phyloP scores from a whole-genome alignment of 805 yeast genomes.

The Priceomyces melissophilus region DNA sequence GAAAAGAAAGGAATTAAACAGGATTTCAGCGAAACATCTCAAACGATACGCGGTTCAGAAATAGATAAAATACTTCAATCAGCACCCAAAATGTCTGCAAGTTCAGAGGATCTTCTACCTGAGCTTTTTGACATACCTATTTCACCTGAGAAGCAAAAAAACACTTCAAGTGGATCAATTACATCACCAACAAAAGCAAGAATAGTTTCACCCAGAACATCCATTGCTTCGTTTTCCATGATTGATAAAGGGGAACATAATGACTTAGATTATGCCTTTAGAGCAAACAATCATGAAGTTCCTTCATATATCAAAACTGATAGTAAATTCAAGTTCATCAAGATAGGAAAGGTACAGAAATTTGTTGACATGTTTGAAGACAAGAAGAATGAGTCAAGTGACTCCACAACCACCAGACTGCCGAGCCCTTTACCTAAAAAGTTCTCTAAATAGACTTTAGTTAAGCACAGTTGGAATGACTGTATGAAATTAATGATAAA shows the following conservation, averaged over 20 bases:
- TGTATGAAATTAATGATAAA: background rate
- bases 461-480: too few relatives aligned
- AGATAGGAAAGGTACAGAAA: slow-evolving; percentile 45
- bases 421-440: slow-evolving; percentile 6
- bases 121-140: background rate
- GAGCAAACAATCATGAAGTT: slow-evolving; percentile 22
- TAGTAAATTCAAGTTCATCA: slow-evolving; percentile 42
- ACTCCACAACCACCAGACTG: slow-evolving; percentile 5
- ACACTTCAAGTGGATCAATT: slow-evolving; percentile 10
- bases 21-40: background rate
- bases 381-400: slow-evolving; percentile 13
- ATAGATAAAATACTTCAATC: background rate
- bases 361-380: slow-evolving; percentile 43
- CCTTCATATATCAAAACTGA: slow-evolving; percentile 38
- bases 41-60: background rate
- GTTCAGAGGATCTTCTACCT: background rate
- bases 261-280: slow-evolving; percentile 31
- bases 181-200: slow-evolving; percentile 13
- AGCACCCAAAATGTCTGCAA: background rate
- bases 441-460: background rate
- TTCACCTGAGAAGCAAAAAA: slow-evolving; percentile 1
- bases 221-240: slow-evolving; percentile 20
- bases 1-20: background rate
- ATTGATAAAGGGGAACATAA: slow-evolving; percentile 24
- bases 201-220: slow-evolving; percentile 13